These are phyloP conservation scores for Fragaria iinumae DNA, from an alignment of 306 rosid genomes.

Conservation along the genomic window DNA sequence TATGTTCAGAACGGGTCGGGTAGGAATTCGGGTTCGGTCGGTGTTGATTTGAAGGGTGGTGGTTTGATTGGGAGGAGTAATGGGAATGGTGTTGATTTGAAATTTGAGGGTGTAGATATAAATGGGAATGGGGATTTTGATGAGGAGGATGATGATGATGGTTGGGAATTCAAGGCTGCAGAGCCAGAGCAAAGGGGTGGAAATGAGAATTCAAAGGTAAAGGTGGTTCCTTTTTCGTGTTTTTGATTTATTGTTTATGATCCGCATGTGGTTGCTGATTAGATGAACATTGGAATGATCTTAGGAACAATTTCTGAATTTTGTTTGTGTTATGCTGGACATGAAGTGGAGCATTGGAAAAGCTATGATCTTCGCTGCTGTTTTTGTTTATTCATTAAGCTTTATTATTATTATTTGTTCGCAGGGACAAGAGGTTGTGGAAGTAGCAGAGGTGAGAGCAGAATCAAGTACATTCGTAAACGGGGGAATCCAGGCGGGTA, in stretches of 20 bases:
- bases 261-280: neutral
- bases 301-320: neutral
- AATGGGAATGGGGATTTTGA: constrained; percentile 29
- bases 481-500: constrained; percentile 38
- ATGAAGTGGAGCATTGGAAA: constrained; percentile 15
- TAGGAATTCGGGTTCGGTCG: constrained; percentile 10
- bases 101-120: constrained; percentile 3
- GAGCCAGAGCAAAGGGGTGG: constrained; percentile 39
- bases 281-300: neutral
- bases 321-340: neutral
- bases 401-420: constrained; percentile 8
- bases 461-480: constrained; percentile 13
- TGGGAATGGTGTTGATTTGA: neutral
- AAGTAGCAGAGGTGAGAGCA: constrained; percentile 25
- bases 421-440: constrained; percentile 33
- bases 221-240: neutral
- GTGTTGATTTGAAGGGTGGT: constrained; percentile 3
- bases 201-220: constrained; percentile 40
- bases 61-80: neutral
- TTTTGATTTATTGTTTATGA: neutral
- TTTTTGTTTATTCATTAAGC: constrained; percentile 3
- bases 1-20: constrained; percentile 42
- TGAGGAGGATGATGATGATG: constrained; percentile 50
- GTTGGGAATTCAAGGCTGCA: constrained; percentile 96
- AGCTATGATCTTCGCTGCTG: neutral